phyloP scores from a whole-genome alignment of 2,329 filamentous ascomycete species.

The Paecilomyces dactylethromorphus region DNA sequence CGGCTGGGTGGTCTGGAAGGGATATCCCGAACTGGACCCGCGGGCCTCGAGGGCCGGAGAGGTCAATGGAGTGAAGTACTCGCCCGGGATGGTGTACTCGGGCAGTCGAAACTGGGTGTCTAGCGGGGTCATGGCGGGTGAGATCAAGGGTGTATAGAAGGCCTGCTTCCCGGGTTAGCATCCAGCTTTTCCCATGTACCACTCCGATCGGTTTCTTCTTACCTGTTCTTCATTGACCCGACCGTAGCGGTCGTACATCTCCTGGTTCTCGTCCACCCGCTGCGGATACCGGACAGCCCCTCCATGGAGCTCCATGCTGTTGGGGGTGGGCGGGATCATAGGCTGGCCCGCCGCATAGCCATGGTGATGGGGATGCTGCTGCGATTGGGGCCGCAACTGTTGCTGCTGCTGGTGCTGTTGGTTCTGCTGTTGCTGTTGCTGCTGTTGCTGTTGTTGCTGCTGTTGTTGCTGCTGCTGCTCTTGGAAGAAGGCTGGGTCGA shows the following conservation, averaged over 20 bases:
- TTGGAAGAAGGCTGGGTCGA: constrained; percentile 20
- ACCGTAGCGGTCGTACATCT: constrained; percentile 40
- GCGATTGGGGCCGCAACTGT: constrained; percentile 3
- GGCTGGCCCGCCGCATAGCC: constrained; percentile 24
- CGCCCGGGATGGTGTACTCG: constrained; percentile 42
- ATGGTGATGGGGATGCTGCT: constrained; percentile 10
- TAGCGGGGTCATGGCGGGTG: constrained; percentile 45
- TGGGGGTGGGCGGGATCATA: constrained; percentile 42
- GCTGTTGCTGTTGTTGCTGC: constrained; percentile 16
- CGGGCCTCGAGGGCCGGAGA: constrained; percentile 46
- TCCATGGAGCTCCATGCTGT: constrained; percentile 43
- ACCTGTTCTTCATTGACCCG: constrained; percentile 40
- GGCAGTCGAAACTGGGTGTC: constrained; percentile 41
- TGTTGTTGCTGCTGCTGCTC: constrained; percentile 23
- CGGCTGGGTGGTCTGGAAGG: constrained; percentile 27
- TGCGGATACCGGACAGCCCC: constrained; percentile 34
- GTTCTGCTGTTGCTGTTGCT: constrained; percentile 23
- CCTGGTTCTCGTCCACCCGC: constrained; percentile 32
- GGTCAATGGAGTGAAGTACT: constrained; percentile 45
- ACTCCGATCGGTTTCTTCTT: too few species aligned
- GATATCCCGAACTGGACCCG: constrained; percentile 27
- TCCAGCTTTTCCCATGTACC: too few species aligned
- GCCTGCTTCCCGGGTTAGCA: constrained; percentile 24
- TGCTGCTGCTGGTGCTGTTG: constrained; percentile 18
- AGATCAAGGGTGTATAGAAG: constrained; percentile 44